These are phyloP conservation scores for Forsythia viridissima DNA, from an alignment of 257 asterid species.

Conservation along the genomic window DNA sequence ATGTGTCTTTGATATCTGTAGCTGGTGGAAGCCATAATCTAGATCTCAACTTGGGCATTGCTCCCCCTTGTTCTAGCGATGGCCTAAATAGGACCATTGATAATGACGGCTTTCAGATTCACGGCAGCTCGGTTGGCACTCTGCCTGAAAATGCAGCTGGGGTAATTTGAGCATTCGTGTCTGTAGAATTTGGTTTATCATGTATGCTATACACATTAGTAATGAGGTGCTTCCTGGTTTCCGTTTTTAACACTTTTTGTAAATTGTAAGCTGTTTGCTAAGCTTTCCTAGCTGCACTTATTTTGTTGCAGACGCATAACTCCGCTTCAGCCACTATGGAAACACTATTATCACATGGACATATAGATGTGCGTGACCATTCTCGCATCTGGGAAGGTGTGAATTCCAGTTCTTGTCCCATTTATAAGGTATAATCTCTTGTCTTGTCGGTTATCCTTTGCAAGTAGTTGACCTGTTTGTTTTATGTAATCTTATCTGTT, in stretches of 20 bases:
- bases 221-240: not conserved
- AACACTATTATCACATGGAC: conserved; percentile 41
- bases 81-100: conserved; percentile 35
- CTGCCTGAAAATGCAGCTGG: conserved; percentile 37
- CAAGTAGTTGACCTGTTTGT: not conserved
- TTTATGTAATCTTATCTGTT: not conserved
- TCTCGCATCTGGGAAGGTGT: conserved; percentile 49
- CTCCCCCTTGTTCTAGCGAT: conserved; percentile 47
- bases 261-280: not conserved
- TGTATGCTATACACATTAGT: not conserved
- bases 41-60: conserved; percentile 72
- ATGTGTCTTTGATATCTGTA: conserved; percentile 12
- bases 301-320: conserved; percentile 35
- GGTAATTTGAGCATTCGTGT: conserved; percentile 40
- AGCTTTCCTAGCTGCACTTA: conserved; percentile 14
- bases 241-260: not conserved
- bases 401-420: conserved; percentile 44
- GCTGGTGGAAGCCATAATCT: conserved; percentile 48
- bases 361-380: conserved; percentile 28
- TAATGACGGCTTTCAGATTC: conserved; percentile 33
- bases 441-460: not conserved
- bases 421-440: conserved; percentile 49
- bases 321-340: conserved; percentile 40
- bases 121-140: conserved; percentile 33
- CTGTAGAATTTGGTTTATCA: conserved; percentile 2